phyloP scores from a whole-genome alignment of 352 stramenopile genomes.

The Phytopythium chamaehyphon region DNA sequence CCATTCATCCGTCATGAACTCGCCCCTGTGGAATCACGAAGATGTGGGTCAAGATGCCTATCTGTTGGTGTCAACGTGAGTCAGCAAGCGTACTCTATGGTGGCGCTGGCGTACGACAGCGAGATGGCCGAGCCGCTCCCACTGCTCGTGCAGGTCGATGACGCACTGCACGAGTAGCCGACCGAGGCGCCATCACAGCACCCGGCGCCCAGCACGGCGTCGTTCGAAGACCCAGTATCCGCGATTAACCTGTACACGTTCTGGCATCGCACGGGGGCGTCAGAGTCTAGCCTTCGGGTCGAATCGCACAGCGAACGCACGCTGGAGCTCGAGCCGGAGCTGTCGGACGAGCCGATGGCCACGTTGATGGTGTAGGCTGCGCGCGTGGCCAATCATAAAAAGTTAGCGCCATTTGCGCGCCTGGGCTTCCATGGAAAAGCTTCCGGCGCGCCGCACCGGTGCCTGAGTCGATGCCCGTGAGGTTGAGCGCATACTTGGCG shows the following conservation, averaged over 20 bases:
- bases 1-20: constrained; percentile 71
- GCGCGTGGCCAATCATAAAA: background rate
- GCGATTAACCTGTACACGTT: constrained; percentile 75
- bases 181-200: constrained; percentile 54
- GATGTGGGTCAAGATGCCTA: background rate
- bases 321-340: constrained; percentile 17
- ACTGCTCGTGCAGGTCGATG: constrained; percentile 47
- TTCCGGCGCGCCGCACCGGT: constrained; percentile 21
- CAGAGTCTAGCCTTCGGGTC: background rate
- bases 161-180: constrained; percentile 65
- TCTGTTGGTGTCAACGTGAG: background rate
- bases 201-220: constrained; percentile 51
- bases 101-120: constrained; percentile 57
- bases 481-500: constrained; percentile 34
- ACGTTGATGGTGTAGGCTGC: constrained; percentile 37
- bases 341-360: constrained; percentile 22
- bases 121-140: constrained; percentile 18
- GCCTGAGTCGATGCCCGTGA: constrained; percentile 39
- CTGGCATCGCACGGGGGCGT: constrained; percentile 10
- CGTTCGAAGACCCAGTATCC: constrained; percentile 83
- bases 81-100: constrained; percentile 44
- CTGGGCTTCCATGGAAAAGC: background rate
- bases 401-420: background rate
- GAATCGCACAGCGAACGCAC: constrained; percentile 11
- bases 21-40: constrained; percentile 24